Percentiles rank a stretch among this genome's conserved stretches.
Evolutionary conservation across 345 rosid genomes (phyloP).

Genomic region (Ricinus communis): DNA sequence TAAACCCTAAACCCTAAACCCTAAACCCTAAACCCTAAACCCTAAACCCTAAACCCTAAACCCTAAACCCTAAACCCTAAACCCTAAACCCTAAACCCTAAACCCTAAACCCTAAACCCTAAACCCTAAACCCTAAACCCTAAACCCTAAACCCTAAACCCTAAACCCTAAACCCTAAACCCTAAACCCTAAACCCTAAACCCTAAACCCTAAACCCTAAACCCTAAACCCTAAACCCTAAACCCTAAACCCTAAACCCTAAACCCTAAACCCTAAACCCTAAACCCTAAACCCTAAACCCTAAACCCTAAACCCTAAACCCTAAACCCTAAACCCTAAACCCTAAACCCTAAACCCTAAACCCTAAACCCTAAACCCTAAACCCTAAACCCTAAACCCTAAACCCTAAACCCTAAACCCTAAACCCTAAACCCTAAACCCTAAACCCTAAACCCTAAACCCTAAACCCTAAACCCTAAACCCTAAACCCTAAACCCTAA

Average conservation of each 20-base stretch:
- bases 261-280: constrained; percentile 13
- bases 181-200: neutral
- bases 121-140: neutral
- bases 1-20: neutral
- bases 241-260: constrained; percentile 21
- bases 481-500: constrained; percentile 32
- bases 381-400: constrained; percentile 14
- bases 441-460: constrained; percentile 34
- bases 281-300: constrained; percentile 17
- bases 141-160: neutral
- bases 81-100: neutral
- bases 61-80: neutral
- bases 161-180: neutral
- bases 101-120: neutral
- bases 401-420: constrained; percentile 5
- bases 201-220: neutral
- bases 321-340: constrained; percentile 22
- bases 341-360: constrained; percentile 24
- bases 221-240: constrained; percentile 20
- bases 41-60: neutral
- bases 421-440: constrained; percentile 28
- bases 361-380: constrained; percentile 13
- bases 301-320: constrained; percentile 19
- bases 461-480: constrained; percentile 29
- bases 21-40: neutral